A percentile compares a stretch with the other conserved stretches of the same genome.
Evolutionary conservation across 192 early-diverging fungal species (phyloP).

Genomic region (Coemansia sp.): DNA sequence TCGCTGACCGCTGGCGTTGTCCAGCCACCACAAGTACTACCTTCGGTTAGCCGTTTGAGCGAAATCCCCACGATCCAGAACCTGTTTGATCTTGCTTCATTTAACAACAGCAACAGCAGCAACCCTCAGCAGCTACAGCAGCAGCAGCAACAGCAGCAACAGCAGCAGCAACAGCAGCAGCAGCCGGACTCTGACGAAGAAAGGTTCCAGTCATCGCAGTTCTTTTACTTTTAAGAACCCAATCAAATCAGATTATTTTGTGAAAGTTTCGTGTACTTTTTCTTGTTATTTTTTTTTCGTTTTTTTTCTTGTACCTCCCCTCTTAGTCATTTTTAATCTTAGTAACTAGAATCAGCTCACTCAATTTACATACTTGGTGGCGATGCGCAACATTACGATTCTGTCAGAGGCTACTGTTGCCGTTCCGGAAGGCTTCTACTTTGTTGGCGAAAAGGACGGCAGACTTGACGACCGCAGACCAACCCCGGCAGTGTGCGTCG

Average conservation of each 20-base stretch:
- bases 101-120: neutral
- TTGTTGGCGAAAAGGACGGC: slow-evolving; percentile 1
- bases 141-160: neutral
- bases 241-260: neutral
- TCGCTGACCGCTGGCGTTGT: neutral
- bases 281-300: neutral
- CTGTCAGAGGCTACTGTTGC: slow-evolving; percentile 15
- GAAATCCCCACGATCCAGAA: slow-evolving; percentile 25
- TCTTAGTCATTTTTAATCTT: neutral
- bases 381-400: slow-evolving; percentile 34
- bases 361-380: neutral
- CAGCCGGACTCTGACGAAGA: neutral
- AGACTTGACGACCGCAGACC: neutral
- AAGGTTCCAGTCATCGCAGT: neutral
- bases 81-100: slow-evolving; percentile 19
- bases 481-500: slow-evolving; percentile 18
- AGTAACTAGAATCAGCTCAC: neutral
- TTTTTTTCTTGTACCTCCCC: neutral
- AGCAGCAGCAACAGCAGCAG: slow-evolving; percentile 1
- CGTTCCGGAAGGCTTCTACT: slow-evolving; percentile 10
- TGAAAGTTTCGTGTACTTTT: neutral
- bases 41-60: neutral
- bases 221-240: neutral
- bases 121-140: neutral
- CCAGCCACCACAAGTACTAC: neutral